These are phyloP conservation scores for Noccaea bulbosa DNA, from an alignment of 345 rosid species.

Conservation along the genomic window DNA sequence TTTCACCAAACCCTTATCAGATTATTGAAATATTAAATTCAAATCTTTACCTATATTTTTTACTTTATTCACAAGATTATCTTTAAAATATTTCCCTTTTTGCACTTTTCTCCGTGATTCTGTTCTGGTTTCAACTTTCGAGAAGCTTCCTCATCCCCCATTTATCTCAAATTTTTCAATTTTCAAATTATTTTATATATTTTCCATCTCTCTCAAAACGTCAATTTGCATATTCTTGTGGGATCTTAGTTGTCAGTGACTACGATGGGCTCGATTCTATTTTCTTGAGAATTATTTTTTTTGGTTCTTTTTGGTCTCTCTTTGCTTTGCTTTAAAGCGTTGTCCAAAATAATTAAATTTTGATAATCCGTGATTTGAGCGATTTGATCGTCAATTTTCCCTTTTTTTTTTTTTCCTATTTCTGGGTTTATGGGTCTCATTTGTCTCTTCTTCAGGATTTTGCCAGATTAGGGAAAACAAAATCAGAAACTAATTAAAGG, in stretches of 20 bases:
- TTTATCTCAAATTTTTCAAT: slow-evolving; percentile 1
- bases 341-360: not conserved
- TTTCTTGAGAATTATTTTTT: not conserved
- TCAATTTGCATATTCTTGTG: slow-evolving; percentile 32
- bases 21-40: not conserved
- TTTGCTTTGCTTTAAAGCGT: slow-evolving; percentile 33
- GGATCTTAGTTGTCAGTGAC: slow-evolving; percentile 34
- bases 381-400: not conserved
- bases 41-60: not conserved
- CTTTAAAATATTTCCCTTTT: not conserved
- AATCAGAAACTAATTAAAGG: slow-evolving; percentile 19
- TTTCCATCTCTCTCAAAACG: slow-evolving; percentile 8
- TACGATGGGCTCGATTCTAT: slow-evolving; percentile 25
- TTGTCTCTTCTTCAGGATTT: slow-evolving; percentile 27
- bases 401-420: not conserved
- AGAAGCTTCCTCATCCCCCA: slow-evolving; percentile 9
- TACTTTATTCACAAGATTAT: slow-evolving; percentile 34
- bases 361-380: slow-evolving; percentile 35
- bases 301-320: not conserved
- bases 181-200: not conserved
- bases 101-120: slow-evolving; percentile 36
- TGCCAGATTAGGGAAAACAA: slow-evolving; percentile 14
- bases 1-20: slow-evolving; percentile 28
- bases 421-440: slow-evolving; percentile 21
- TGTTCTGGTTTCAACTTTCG: slow-evolving; percentile 4